Evolutionary conservation across 2,329 filamentous ascomycete species (phyloP).

Genomic region (Fusarium mangiferae): DNA sequence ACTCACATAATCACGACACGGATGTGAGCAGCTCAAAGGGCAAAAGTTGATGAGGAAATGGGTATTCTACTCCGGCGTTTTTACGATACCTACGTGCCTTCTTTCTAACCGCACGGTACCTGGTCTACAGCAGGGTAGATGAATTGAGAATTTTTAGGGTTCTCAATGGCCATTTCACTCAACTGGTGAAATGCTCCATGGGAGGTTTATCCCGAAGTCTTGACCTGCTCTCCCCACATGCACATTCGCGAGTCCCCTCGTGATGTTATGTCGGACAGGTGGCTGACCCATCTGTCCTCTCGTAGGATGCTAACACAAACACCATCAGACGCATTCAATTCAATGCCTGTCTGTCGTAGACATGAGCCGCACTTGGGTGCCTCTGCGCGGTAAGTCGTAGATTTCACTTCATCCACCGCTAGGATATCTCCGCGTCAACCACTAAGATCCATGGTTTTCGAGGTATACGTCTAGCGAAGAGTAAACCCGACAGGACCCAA

Average conservation of each 20-base stretch:
- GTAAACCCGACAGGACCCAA: constrained; percentile 61
- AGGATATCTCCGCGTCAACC: constrained; percentile 90
- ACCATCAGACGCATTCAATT: constrained; percentile 4
- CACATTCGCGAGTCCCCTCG: constrained; percentile 29
- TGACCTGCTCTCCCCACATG: constrained; percentile 39
- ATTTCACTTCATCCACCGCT: constrained; percentile 61
- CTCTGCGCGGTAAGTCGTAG: constrained; percentile 37
- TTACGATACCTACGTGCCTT: constrained; percentile 45
- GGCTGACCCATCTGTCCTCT: constrained; percentile 3
- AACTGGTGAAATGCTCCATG: constrained; percentile 77
- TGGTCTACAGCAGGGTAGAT: constrained; percentile 53
- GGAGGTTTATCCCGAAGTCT: constrained; percentile 78
- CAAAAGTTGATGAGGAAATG: constrained; percentile 48
- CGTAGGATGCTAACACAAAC: constrained; percentile 33
- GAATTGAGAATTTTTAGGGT: constrained; percentile 56
- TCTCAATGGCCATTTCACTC: constrained; percentile 80
- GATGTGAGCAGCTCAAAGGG: constrained; percentile 32
- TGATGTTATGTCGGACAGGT: constrained; percentile 26
- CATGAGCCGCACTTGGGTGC: constrained; percentile 26
- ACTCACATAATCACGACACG: constrained; percentile 23
- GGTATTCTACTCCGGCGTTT: constrained; percentile 55
- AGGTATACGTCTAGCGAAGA: constrained; percentile 97
- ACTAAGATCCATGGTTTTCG: constrained; percentile 75
- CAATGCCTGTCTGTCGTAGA: constrained; percentile 27
- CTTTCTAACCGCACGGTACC: constrained; percentile 44